Evolutionary conservation across 2,329 filamentous ascomycete genomes (phyloP), one percentile per base, ranked within the genome.

Genomic region (Aspergillus carbonarius): DNA sequence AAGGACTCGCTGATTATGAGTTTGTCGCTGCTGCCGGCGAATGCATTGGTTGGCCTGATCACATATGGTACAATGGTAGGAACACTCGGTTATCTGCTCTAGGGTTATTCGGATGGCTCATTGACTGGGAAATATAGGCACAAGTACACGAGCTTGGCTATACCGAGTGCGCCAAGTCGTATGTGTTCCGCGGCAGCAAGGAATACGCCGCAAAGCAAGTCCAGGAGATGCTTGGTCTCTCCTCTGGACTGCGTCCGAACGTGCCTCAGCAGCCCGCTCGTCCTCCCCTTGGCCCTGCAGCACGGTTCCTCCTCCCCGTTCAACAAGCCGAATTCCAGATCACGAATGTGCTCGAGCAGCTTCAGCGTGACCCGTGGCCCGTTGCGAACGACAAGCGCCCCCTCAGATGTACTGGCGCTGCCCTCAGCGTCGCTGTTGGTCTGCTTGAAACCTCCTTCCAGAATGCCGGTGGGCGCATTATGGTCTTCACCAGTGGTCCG

Each of bases 71-170:
- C 95, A 44, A 98, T 96, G 92, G 90, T 91, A 82, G 59, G 79
- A 40, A 61, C n/a, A 42, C 15, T 9, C 25, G 25, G 17, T 42
- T 17, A 51, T 57, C 9, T 51, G 47, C 35, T 59, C 62, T 44
- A 59, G 23, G n/a, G 27, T 30, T 30, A 15, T 48, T 32, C 32
- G 32, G 23, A 55, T 61, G 20, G n/a, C 25, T 44, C 61, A 61
- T 57, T 70, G 42, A 65, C 48, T 20, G 13, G 2, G 49, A 25
- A 13, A 47, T 58, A 47, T 66, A 92, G 90, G 87, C 92, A 32
- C 93, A 97, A 85, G 92, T 99, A 17, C 95, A 99, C 74, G 95
- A 99, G 78, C 91, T 99, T 66, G 95, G 95, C 56, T 99, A 99
- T 74, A 93, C 91, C 56, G 95, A 98, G 78, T 99, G 95, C 77